phyloP scores from a whole-genome alignment of 169 alveolate genomes.

The Theileria orientalis region DNA sequence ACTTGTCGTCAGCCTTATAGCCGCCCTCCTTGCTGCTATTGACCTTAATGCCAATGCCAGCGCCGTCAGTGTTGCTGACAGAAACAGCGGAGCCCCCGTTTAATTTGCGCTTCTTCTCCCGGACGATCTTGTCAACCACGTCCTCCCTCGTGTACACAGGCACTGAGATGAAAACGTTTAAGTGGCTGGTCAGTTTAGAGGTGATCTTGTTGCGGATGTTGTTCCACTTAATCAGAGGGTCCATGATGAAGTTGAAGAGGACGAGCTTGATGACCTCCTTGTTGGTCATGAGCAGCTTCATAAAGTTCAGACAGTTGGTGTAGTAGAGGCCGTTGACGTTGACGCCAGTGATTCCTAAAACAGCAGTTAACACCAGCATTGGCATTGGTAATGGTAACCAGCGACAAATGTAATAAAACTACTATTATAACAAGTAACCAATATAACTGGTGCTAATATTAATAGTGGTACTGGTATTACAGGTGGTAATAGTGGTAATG shows the following conservation, averaged over 20 bases:
- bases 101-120: constrained; percentile 28
- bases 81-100: constrained; percentile 43
- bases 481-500: neutral
- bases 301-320: constrained; percentile 58
- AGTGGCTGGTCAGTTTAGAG: neutral
- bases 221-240: constrained; percentile 91
- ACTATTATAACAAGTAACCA: too few relatives aligned
- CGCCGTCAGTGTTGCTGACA: constrained; percentile 76
- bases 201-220: constrained; percentile 24
- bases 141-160: neutral
- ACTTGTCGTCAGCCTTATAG: neutral
- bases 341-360: constrained; percentile 36
- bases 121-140: constrained; percentile 31
- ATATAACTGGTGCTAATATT: too few relatives aligned
- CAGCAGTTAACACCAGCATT: neutral
- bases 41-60: constrained; percentile 30
- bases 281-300: constrained; percentile 40
- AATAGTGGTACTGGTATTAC: neutral
- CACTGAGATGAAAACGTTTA: neutral
- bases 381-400: too few relatives aligned
- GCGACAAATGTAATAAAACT: too few relatives aligned
- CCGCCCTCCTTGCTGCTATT: constrained; percentile 81
- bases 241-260: constrained; percentile 86
- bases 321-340: constrained; percentile 55
- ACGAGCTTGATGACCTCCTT: constrained; percentile 52